phyloP scores from a whole-genome alignment of 169 alveolate species.

The Amoebophrya sp. region DNA sequence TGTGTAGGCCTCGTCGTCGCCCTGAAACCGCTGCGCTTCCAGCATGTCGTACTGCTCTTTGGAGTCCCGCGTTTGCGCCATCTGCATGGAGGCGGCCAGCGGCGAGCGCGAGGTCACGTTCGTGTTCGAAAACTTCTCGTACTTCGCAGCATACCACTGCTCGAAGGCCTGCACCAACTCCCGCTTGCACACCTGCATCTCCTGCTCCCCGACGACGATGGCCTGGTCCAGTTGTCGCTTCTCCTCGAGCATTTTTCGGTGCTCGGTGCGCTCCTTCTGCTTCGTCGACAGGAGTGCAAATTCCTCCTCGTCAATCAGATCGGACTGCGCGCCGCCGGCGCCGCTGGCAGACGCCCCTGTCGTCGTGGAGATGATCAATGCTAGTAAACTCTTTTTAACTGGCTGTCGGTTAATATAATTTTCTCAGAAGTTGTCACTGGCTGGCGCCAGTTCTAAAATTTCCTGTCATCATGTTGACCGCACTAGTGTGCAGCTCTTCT shows the following conservation, averaged over 20 bases:
- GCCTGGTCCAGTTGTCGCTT: not conserved
- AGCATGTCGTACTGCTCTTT: not conserved
- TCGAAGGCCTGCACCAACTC: not conserved
- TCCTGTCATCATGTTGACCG: too few species aligned
- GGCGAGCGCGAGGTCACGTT: too few species aligned
- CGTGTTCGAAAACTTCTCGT: not conserved
- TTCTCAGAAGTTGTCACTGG: too few species aligned
- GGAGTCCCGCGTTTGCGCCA: not conserved
- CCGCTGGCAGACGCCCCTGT: too few species aligned
- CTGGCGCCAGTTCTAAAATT: too few species aligned
- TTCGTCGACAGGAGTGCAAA: not conserved
- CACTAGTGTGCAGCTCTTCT: too few species aligned
- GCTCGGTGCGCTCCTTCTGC: not conserved
- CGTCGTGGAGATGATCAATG: too few species aligned
- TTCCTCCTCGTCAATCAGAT: not conserved
- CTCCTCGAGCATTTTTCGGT: not conserved
- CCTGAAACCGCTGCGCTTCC: not conserved
- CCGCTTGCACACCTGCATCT: slow-evolving; percentile 10
- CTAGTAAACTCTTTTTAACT: too few species aligned
- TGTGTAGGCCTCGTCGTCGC: slow-evolving; percentile 1
- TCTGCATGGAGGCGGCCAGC: too few species aligned
- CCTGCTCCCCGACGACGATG: not conserved
- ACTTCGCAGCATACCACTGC: not conserved
- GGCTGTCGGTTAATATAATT: too few species aligned
- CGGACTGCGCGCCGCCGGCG: too few species aligned